A percentile compares a stretch with the other conserved stretches of the same genome.
Conservation (phyloP, 2,329 filamentous ascomycete genomes). For the Trichophyton verrucosum region DNA sequence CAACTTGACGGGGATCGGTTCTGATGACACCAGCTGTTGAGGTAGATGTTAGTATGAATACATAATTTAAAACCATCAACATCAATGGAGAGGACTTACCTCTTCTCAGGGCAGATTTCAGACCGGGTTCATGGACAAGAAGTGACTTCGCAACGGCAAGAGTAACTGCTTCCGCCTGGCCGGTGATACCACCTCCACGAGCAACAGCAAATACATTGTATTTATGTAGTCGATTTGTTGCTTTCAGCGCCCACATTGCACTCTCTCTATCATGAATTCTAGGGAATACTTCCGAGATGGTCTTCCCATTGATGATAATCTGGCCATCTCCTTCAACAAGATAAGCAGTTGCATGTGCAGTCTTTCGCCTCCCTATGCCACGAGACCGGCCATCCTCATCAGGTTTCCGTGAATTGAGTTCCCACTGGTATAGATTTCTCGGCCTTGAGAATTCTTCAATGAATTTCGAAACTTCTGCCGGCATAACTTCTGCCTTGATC, state of each 20-base stretch:
- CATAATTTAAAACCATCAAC: background rate
- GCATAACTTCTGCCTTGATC: conserved; percentile 68
- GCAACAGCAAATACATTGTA: conserved; percentile 91
- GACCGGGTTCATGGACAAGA: conserved; percentile 76
- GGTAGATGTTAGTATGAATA: background rate
- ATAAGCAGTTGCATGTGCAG: conserved; percentile 70
- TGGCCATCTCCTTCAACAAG: conserved; percentile 89
- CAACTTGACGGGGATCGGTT: conserved; percentile 78
- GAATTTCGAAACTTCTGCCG: conserved; percentile 52
- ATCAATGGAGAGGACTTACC: conserved; percentile 43
- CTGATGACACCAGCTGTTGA: conserved; percentile 75
- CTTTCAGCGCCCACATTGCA: conserved; percentile 78
- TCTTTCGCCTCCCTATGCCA: conserved; percentile 77
- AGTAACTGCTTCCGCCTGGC: conserved; percentile 89
- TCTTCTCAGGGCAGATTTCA: conserved; percentile 77
- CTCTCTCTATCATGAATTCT: conserved; percentile 90
- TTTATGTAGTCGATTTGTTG: conserved; percentile 74
- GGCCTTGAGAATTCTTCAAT: conserved; percentile 61
- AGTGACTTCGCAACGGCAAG: conserved; percentile 80
- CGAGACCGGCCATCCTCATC: conserved; percentile 68
- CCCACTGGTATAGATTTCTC: conserved; percentile 57
- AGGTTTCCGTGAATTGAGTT: conserved; percentile 47
- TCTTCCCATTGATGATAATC: conserved; percentile 78
- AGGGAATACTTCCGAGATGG: conserved; percentile 68
- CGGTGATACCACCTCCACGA: conserved; percentile 77